phyloP scores from a whole-genome alignment of 192 early-diverging fungal genomes.

The Spizellomyces sp. region DNA sequence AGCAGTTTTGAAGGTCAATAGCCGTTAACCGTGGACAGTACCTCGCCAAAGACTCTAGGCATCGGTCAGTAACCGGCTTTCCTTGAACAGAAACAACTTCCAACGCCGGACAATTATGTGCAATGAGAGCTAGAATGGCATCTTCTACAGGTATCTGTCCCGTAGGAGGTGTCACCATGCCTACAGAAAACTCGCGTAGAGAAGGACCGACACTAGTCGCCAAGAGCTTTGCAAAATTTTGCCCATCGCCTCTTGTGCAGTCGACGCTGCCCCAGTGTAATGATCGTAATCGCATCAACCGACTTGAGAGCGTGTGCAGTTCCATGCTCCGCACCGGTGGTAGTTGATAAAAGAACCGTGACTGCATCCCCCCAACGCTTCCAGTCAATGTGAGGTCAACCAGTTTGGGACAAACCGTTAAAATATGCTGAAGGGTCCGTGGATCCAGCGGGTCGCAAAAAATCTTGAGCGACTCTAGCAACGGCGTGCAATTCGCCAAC shows the following conservation, averaged over 20 bases:
- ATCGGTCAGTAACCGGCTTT: constrained; percentile 7
- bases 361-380: neutral
- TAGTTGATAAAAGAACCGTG: constrained; percentile 20
- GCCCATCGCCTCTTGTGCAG: constrained; percentile 10
- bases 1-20: constrained; percentile 19
- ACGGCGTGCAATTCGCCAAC: neutral
- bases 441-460: constrained; percentile 30
- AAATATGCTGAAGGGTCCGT: constrained; percentile 10
- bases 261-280: constrained; percentile 18
- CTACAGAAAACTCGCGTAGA: constrained; percentile 8
- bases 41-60: constrained; percentile 4
- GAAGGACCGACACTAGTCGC: neutral
- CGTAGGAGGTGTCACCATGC: neutral
- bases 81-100: neutral
- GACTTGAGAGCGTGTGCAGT: neutral
- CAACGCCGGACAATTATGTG: constrained; percentile 9
- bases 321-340: constrained; percentile 21
- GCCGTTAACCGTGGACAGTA: neutral
- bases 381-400: constrained; percentile 8
- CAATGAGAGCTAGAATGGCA: constrained; percentile 1
- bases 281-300: neutral
- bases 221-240: constrained; percentile 1
- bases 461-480: constrained; percentile 7
- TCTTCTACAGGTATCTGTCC: constrained; percentile 7
- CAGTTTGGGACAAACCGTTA: constrained; percentile 2